A percentile compares a stretch with the other conserved stretches of the same genome.
Conservation (phyloP, 805 yeast genomes). For the Spathaspora boniae region DNA sequence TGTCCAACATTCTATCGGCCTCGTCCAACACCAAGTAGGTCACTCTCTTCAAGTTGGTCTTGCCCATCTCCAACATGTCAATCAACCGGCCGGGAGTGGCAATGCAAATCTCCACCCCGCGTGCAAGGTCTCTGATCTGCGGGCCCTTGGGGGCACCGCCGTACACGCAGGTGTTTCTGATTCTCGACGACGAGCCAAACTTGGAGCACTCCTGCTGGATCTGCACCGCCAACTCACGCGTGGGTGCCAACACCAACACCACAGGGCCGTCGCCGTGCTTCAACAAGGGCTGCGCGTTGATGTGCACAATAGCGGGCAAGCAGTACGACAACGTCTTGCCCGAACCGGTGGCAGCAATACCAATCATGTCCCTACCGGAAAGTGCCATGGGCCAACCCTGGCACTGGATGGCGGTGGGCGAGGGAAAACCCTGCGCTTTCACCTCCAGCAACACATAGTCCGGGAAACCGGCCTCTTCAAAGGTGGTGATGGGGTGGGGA, state of each 20-base stretch:
- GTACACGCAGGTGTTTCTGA: slow-evolving; percentile 94
- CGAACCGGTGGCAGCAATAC: slow-evolving; percentile 98
- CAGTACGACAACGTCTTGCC: slow-evolving; percentile 98
- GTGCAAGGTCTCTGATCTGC: slow-evolving; percentile 91
- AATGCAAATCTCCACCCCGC: slow-evolving; percentile 94
- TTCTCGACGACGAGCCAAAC: slow-evolving; percentile 87
- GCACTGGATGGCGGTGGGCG: slow-evolving; percentile 95
- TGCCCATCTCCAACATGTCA: slow-evolving; percentile 93
- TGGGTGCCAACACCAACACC: slow-evolving; percentile 93
- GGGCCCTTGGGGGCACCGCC: slow-evolving; percentile 99
- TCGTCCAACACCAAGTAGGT: slow-evolving; percentile 97
- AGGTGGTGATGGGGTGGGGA: slow-evolving; percentile 89
- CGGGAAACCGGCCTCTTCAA: slow-evolving; percentile 98
- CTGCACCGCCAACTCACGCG: slow-evolving; percentile 98
- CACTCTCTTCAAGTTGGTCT: slow-evolving; percentile 92
- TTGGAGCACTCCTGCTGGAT: slow-evolving; percentile 94
- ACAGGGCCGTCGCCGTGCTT: slow-evolving; percentile 96
- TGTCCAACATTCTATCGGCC: slow-evolving; percentile 99
- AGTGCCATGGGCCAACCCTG: slow-evolving; percentile 99
- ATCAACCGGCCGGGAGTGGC: slow-evolving; percentile 99
- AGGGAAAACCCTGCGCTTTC: slow-evolving; percentile 85
- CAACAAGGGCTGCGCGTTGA: slow-evolving; percentile 94
- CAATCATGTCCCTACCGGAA: slow-evolving; percentile 98
- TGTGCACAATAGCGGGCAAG: slow-evolving; percentile 95
- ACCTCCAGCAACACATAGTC: slow-evolving; percentile 87